Percentiles rank a stretch among this genome's conserved stretches.
Evolutionary conservation across 129 eudicot species (phyloP).

Genomic region (Logfia minima): DNA sequence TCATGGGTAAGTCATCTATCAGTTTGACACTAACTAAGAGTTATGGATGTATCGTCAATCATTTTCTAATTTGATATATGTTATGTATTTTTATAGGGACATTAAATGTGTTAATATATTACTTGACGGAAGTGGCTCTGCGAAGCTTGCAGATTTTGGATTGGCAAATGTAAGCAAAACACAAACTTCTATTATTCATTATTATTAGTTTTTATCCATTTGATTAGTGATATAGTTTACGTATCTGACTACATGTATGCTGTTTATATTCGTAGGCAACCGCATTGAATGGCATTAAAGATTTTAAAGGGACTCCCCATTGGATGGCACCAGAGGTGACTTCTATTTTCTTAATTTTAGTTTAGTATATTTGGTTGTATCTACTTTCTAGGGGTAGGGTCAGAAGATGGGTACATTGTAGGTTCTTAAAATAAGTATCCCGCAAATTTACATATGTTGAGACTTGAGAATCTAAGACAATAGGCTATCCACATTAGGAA

Average conservation of each 20-base stretch:
- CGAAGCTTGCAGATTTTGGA: conserved; percentile 97
- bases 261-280: not conserved
- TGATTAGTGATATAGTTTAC: too few relatives aligned
- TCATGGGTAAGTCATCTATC: conserved; percentile 58
- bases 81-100: conserved; percentile 47
- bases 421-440: not conserved
- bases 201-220: too few relatives aligned
- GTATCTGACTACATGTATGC: too few relatives aligned
- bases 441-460: not conserved
- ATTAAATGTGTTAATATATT: conserved; percentile 93
- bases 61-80: conserved; percentile 3
- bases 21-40: not conserved
- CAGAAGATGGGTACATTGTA: not conserved
- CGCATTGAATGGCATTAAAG: conserved; percentile 44
- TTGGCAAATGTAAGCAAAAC: conserved; percentile 64
- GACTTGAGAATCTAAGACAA: not conserved
- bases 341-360: conserved; percentile 5
- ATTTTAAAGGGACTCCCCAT: conserved; percentile 58
- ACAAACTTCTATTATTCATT: too few relatives aligned
- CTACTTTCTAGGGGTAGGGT: not conserved
- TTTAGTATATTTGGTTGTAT: conserved; percentile 20
- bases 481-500: not conserved
- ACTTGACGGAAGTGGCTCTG: conserved; percentile 75
- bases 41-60: not conserved
- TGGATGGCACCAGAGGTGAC: conserved; percentile 99